Evolutionary conservation across 179 eudicot genomes (phyloP).

Genomic region (Nepenthes alata): DNA sequence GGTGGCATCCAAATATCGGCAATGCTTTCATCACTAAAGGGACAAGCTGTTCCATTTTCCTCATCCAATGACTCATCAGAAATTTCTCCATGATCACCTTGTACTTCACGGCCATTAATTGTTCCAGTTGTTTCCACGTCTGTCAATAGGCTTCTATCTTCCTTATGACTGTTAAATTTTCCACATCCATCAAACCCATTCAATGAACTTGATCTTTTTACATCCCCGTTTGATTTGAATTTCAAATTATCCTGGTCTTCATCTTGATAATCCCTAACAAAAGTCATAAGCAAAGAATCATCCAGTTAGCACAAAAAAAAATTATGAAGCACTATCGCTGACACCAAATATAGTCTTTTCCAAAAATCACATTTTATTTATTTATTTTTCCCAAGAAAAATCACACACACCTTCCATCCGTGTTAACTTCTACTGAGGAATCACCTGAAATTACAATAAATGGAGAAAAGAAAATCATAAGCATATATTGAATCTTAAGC

Average conservation of each 20-base stretch:
- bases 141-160: conserved; percentile 7
- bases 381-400: background rate
- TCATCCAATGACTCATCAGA: conserved; percentile 21
- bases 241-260: conserved; percentile 7
- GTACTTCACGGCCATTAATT: conserved; percentile 8
- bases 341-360: too few species aligned
- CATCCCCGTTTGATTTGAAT: conserved; percentile 15
- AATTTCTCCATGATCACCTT: conserved; percentile 10
- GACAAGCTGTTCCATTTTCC: conserved; percentile 19
- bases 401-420: conserved; percentile 30
- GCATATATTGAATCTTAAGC: background rate
- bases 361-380: background rate
- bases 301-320: background rate
- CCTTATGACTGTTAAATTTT: background rate
- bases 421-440: conserved; percentile 34
- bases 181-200: conserved; percentile 13
- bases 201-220: conserved; percentile 15
- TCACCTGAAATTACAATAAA: conserved; percentile 37
- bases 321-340: background rate
- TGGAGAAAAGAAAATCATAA: background rate
- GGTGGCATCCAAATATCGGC: conserved; percentile 71
- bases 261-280: conserved; percentile 29
- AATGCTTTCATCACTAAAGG: conserved; percentile 29
- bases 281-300: conserved; percentile 3
- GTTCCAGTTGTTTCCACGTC: conserved; percentile 8